Percentiles rank a stretch among this genome's conserved stretches.
These are phyloP conservation scores for Colletotrichum plurivorum DNA, from an alignment of 2,329 filamentous ascomycete genomes.

Conservation along the genomic window DNA sequence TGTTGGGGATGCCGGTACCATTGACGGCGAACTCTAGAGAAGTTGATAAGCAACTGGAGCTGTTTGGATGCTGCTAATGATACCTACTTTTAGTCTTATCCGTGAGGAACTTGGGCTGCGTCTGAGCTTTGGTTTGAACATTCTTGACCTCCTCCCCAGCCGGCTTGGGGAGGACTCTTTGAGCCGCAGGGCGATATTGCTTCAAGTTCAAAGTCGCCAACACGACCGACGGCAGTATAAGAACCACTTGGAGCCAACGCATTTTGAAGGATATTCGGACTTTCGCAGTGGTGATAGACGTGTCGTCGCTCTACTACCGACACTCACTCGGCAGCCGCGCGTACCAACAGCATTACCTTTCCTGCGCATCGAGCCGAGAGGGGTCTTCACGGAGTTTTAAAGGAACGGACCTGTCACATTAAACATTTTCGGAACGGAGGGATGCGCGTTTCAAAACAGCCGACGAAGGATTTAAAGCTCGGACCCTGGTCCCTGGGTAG, in stretches of 20 bases:
- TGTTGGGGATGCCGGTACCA: conserved; percentile 75
- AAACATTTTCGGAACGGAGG: conserved; percentile 30
- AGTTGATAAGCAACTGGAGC: not conserved
- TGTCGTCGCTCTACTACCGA: conserved; percentile 9
- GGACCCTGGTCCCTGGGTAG: conserved; percentile 13
- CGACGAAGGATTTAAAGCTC: conserved; percentile 32
- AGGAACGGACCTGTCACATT: conserved; percentile 1
- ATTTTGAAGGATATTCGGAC: conserved; percentile 5
- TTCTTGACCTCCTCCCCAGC: not conserved
- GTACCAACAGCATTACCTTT: no score
- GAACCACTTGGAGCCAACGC: conserved; percentile 15
- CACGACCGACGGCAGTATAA: conserved; percentile 21
- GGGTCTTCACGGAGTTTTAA: conserved; percentile 12
- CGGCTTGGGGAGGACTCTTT: conserved; percentile 1
- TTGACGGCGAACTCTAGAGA: conserved; percentile 73
- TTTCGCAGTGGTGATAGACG: not conserved
- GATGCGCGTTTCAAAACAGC: conserved; percentile 38
- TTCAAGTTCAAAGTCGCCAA: conserved; percentile 37
- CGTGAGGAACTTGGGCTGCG: conserved; percentile 46
- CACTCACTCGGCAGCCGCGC: no score
- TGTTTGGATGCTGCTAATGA: fast-evolving
- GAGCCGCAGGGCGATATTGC: conserved; percentile 27
- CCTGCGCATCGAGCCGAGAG: not conserved
- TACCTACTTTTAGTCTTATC: conserved; percentile 30
- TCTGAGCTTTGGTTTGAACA: conserved; percentile 4